Base-by-base conservation (phyloP, 148 eudicot genomes). In the Oxyria digyna region DNA sequence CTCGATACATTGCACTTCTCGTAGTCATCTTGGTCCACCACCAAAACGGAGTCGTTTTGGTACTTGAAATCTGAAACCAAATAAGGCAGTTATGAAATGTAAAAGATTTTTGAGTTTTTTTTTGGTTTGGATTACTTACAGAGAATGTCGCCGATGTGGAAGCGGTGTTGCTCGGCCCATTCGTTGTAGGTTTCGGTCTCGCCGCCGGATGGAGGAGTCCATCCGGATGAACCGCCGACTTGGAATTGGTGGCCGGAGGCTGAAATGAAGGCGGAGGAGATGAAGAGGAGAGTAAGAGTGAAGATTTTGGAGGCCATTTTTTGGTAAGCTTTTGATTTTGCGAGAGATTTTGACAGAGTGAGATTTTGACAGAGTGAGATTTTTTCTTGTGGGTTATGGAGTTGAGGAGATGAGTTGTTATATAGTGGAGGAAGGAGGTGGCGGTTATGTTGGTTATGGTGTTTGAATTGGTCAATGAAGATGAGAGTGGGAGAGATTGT, bases 51-150 rank as follows among this genome's bases (percentile, higher is more conserved):
- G 79, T 91, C 91, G 14, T 84, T 83, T 26, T 69, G 52, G 71
- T 91, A 91, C 78, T 84, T 86, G 82, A 91, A 91, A 70, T 71
- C 95, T 91, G 80, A n/a, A 33, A 13, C 21, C 24, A 37, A 31
- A 63, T 8, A 24, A 18, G 65, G 65, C 3, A 59, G 67, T 63
- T 31, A 63, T 6, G 38, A 35, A 35, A 35, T 6, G 8, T 4
- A 29, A 63, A 31, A 63, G 33, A 63, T 29, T 4, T 4, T 24
- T 4, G 6, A 54, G 9, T 8, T 54, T 54, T 54, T 45, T 43
- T 43, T 0, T 12, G 11, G 62, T 11, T 8, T 55, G 4, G 3
- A 11, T 18, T 52, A 63, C 67, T 63, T 63, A 63, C 67, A 37
- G 26, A 63, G 20, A 17, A 37, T 63, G 40, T 63, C 67, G 6